A percentile compares a stretch with the other conserved stretches of the same genome.
Conservation (phyloP, 495 filamentous ascomycete species). For the Penicillium diatomitis region DNA sequence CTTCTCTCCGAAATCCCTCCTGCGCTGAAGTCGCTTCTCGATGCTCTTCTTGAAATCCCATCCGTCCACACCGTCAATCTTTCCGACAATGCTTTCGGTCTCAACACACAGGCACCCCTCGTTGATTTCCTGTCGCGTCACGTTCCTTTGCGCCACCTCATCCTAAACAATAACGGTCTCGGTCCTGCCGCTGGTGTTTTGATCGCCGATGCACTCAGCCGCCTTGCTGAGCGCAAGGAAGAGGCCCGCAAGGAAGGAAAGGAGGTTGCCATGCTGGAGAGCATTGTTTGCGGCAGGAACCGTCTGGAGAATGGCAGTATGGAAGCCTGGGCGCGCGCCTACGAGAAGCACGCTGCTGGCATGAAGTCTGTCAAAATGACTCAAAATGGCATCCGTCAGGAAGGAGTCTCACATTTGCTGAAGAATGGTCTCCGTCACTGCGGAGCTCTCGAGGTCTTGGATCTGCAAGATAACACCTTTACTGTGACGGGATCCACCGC, state of each 20-base stretch:
- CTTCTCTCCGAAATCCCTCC: conserved; percentile 89
- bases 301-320: conserved; percentile 91
- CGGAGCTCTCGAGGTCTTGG: conserved; percentile 57
- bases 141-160: conserved; percentile 79
- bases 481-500: conserved; percentile 72
- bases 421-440: conserved; percentile 65
- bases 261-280: conserved; percentile 75
- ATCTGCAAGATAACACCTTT: conserved; percentile 97
- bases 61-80: conserved; percentile 87
- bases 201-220: conserved; percentile 67
- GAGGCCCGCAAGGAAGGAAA: conserved; percentile 58
- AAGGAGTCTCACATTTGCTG: conserved; percentile 74
- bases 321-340: conserved; percentile 85
- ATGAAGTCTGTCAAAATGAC: conserved; percentile 91
- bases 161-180: conserved; percentile 97
- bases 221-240: conserved; percentile 74
- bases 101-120: conserved; percentile 77
- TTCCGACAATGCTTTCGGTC: conserved; percentile 94
- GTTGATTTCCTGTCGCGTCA: conserved; percentile 80
- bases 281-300: conserved; percentile 91
- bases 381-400: conserved; percentile 93
- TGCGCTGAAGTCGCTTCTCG: conserved; percentile 76
- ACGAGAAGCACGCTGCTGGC: conserved; percentile 61
- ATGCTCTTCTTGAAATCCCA: conserved; percentile 71
- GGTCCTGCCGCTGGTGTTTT: conserved; percentile 80